These are phyloP conservation scores for Raddia distichophylla DNA, from an alignment of 176 grass and related monocot species.

Conservation along the genomic window DNA sequence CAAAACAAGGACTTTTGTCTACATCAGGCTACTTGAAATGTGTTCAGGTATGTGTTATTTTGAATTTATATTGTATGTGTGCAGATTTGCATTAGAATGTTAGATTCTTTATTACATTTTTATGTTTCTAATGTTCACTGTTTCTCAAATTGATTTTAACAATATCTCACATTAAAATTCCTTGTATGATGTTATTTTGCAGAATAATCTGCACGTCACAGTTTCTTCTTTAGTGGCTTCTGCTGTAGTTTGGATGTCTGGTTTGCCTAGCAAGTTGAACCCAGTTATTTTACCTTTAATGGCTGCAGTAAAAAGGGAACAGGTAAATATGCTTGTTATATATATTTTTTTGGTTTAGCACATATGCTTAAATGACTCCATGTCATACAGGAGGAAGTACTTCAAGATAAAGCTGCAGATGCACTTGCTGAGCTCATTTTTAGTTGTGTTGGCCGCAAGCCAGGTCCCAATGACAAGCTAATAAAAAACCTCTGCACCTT, in stretches of 20 bases:
- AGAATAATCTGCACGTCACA: constrained; percentile 98
- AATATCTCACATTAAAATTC: constrained; percentile 22
- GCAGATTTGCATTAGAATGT: constrained; percentile 23
- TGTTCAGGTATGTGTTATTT: constrained; percentile 74
- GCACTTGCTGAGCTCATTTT: constrained; percentile 95
- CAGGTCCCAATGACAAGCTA: constrained; percentile 95
- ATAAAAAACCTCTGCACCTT: constrained; percentile 94
- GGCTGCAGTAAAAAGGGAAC: constrained; percentile 97
- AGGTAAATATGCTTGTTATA: constrained; percentile 47
- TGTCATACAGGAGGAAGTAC: constrained; percentile 85
- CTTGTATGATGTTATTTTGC: constrained; percentile 48
- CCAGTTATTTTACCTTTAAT: constrained; percentile 99
- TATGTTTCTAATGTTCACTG: not conserved
- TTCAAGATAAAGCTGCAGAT: constrained; percentile 97
- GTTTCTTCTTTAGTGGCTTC: constrained; percentile 89
- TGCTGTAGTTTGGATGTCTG: constrained; percentile 87
- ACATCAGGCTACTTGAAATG: constrained; percentile 97
- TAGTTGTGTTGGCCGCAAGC: constrained; percentile 90
- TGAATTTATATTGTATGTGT: constrained; percentile 14
- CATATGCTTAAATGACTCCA: constrained; percentile 36
- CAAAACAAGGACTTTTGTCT: constrained; percentile 78
- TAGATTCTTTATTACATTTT: constrained; percentile 20
- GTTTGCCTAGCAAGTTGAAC: constrained; percentile 84
- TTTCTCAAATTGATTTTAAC: not conserved
- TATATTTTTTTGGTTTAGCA: constrained; percentile 9